phyloP scores from a whole-genome alignment of 2,329 filamentous ascomycete genomes.

The Incumbomyces delicatus region DNA sequence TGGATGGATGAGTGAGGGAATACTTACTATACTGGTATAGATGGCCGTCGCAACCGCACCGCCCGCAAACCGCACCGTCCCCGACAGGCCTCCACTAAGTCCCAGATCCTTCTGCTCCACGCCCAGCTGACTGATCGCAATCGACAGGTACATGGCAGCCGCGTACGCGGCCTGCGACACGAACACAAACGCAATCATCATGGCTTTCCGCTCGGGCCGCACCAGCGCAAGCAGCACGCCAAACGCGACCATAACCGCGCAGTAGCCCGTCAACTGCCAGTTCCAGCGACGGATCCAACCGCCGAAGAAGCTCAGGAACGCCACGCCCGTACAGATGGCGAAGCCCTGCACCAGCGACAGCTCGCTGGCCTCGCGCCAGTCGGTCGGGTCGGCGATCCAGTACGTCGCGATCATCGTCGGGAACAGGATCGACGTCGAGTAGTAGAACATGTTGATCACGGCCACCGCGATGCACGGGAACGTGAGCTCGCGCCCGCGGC shows the following conservation, averaged over 20 bases:
- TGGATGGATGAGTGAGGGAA: too few species aligned
- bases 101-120: conserved; percentile 41
- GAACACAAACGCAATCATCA: conserved; percentile 37
- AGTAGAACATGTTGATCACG: conserved; percentile 46
- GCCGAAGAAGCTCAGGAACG: conserved; percentile 36
- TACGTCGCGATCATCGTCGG: conserved; percentile 41
- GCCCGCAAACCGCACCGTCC: conserved; percentile 30
- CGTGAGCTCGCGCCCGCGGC: conserved; percentile 39
- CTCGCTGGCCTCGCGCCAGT: conserved; percentile 27
- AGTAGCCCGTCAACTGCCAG: conserved; percentile 36
- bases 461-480: conserved; percentile 36
- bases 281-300: conserved; percentile 37
- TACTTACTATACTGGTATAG: conserved; percentile 32
- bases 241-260: conserved; percentile 40
- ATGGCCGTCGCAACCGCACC: conserved; percentile 33
- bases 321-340: conserved; percentile 32
- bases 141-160: conserved; percentile 39
- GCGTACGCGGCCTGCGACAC: conserved; percentile 37
- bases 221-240: conserved; percentile 36
- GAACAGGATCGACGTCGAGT: conserved; percentile 38
- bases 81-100: conserved; percentile 34
- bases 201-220: conserved; percentile 35
- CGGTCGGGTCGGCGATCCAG: conserved; percentile 29
- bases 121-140: conserved; percentile 41
- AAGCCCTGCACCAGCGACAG: conserved; percentile 38